Evolutionary conservation across 257 asterid genomes (phyloP).

Genomic region (Nicotiana benthamiana): DNA sequence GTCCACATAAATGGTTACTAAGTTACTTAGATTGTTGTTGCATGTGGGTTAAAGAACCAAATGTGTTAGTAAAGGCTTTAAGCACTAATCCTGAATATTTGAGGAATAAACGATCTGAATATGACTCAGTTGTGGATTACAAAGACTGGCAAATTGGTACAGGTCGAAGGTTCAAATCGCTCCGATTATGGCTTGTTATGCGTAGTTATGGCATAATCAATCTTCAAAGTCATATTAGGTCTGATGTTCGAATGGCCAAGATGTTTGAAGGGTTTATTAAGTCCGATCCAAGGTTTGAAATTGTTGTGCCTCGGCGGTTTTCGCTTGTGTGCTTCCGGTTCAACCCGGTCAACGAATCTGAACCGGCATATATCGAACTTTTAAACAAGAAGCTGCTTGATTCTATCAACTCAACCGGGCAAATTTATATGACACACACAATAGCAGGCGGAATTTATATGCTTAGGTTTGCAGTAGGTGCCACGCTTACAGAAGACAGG

Average conservation of each 20-base stretch:
- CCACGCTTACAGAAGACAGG: slow-evolving; percentile 27
- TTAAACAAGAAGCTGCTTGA: slow-evolving; percentile 26
- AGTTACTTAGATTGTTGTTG: slow-evolving; percentile 28
- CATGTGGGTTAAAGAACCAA: slow-evolving; percentile 23
- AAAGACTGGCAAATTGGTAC: slow-evolving; percentile 31
- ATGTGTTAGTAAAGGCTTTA: slow-evolving; percentile 11
- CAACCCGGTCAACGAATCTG: slow-evolving; percentile 4
- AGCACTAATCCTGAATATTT: slow-evolving; percentile 27
- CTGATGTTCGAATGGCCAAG: slow-evolving; percentile 22
- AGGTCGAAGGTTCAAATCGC: slow-evolving; percentile 24
- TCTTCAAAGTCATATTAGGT: slow-evolving; percentile 22
- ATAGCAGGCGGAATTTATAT: slow-evolving; percentile 16
- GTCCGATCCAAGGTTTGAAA: slow-evolving; percentile 16
- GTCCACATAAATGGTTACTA: slow-evolving; percentile 30
- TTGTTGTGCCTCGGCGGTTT: slow-evolving; percentile 12
- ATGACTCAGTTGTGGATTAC: slow-evolving; percentile 20
- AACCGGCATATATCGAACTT: background rate
- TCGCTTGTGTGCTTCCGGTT: slow-evolving; percentile 21
- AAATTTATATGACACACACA: slow-evolving; percentile 28
- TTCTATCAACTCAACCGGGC: slow-evolving; percentile 24
- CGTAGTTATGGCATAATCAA: slow-evolving; percentile 22
- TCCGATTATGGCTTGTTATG: slow-evolving; percentile 22
- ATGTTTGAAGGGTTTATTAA: slow-evolving; percentile 17
- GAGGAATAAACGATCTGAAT: slow-evolving; percentile 13
- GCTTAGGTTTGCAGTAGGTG: slow-evolving; percentile 33